phyloP scores from a whole-genome alignment of 169 alveolate genomes.

The Plasmodium knowlesi region DNA sequence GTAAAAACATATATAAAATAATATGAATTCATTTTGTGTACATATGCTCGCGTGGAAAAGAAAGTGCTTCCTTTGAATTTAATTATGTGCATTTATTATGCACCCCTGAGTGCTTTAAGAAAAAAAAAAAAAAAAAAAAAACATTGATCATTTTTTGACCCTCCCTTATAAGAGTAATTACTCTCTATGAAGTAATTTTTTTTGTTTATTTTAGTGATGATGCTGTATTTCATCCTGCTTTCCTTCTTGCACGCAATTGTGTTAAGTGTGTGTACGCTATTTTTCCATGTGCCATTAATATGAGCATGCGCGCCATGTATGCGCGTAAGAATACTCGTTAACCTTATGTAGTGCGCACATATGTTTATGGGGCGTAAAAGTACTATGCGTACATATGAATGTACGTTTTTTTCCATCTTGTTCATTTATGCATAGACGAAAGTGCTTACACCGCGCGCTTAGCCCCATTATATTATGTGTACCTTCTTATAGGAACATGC shows the following conservation, averaged over 20 bases:
- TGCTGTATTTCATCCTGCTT: neutral
- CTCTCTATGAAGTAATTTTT: neutral
- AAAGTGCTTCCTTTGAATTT: neutral
- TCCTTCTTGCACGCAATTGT: neutral
- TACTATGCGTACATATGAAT: neutral
- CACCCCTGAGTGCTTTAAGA: neutral
- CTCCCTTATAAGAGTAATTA: neutral
- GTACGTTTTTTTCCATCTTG: neutral
- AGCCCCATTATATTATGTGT: neutral
- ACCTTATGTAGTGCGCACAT: neutral
- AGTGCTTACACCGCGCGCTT: neutral
- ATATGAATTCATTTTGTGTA: neutral
- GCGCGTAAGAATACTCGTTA: neutral
- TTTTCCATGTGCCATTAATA: neutral
- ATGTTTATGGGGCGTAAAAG: neutral
- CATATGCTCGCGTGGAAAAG: neutral
- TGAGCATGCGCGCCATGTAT: neutral
- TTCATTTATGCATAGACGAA: neutral
- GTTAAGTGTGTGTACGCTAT: neutral
- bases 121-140: neutral
- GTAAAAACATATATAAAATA: neutral
- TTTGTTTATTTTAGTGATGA: neutral
- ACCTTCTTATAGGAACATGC: neutral
- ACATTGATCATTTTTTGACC: neutral
- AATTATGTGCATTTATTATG: neutral